phyloP scores from a whole-genome alignment of 306 rosid genomes.

The Cicer yamashitae region DNA sequence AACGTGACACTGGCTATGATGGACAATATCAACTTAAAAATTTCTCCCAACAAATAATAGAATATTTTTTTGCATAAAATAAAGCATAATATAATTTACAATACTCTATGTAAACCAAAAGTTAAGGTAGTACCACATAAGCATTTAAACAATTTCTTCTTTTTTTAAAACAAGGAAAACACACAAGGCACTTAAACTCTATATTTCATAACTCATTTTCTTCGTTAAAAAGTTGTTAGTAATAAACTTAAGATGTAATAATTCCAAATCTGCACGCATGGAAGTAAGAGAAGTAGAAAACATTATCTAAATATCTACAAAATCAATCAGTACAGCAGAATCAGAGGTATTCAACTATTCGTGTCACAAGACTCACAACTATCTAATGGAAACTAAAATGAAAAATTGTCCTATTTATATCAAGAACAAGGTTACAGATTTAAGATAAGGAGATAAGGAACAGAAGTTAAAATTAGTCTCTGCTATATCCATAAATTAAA shows the following conservation, averaged over 20 bases:
- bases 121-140: too few species aligned
- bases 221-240: neutral
- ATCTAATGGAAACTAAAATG: neutral
- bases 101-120: too few species aligned
- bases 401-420: neutral
- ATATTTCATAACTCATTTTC: neutral
- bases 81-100: too few species aligned
- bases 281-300: neutral
- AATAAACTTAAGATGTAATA: neutral
- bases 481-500: neutral
- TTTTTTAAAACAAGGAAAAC: too few species aligned
- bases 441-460: neutral
- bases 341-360: neutral
- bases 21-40: too few species aligned
- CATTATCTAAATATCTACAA: neutral
- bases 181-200: neutral
- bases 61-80: too few species aligned
- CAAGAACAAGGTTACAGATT: neutral
- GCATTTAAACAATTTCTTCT: too few species aligned
- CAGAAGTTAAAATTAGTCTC: neutral
- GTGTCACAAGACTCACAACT: neutral
- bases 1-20: too few species aligned
- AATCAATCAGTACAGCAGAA: neutral
- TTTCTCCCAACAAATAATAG: too few species aligned
- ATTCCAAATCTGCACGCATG: neutral